These are phyloP conservation scores for Rhizophagus prolifer DNA, from an alignment of 192 early-diverging fungal species.

Conservation along the genomic window DNA sequence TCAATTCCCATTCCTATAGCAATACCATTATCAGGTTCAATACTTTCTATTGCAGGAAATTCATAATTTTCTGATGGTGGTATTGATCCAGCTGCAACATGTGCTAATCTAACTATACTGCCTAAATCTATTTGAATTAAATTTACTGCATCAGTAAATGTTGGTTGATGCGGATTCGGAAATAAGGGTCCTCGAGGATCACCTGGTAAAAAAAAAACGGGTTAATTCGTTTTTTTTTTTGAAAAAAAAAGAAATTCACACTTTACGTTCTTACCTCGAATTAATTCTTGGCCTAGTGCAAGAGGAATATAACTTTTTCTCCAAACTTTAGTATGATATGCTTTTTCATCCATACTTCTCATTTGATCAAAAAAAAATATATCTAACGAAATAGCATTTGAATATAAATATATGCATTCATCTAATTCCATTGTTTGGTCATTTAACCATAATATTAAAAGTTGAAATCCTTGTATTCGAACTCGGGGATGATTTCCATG, in stretches of 20 bases:
- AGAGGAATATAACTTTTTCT: conserved; percentile 3
- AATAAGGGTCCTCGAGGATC: conserved; percentile 55
- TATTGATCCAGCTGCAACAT: conserved; percentile 58
- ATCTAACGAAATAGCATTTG: conserved; percentile 64
- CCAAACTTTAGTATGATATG: background rate
- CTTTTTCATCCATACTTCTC: background rate
- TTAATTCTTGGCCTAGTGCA: background rate
- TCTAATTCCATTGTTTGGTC: conserved; percentile 56
- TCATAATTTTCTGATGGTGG: conserved; percentile 60
- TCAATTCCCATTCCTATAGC: conserved; percentile 61
- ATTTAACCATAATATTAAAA: conserved; percentile 73
- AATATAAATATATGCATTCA: conserved; percentile 62
- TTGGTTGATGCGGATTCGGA: conserved; percentile 56
- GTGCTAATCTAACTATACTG: conserved; percentile 53
- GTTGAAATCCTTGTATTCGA: conserved; percentile 67
- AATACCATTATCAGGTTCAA: conserved; percentile 53
- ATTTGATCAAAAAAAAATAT: conserved; percentile 50
- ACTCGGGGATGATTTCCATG: conserved; percentile 68
- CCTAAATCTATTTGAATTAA: conserved; percentile 51
- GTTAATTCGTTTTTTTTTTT: background rate
- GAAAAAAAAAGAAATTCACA: background rate
- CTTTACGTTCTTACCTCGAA: background rate
- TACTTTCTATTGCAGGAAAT: conserved; percentile 48
- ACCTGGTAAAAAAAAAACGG: background rate
- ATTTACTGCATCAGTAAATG: conserved; percentile 51